Percentiles rank a stretch among this genome's conserved stretches.
These are phyloP conservation scores for Obelidium mucronatum DNA, from an alignment of 192 early-diverging fungal species.

Conservation along the genomic window DNA sequence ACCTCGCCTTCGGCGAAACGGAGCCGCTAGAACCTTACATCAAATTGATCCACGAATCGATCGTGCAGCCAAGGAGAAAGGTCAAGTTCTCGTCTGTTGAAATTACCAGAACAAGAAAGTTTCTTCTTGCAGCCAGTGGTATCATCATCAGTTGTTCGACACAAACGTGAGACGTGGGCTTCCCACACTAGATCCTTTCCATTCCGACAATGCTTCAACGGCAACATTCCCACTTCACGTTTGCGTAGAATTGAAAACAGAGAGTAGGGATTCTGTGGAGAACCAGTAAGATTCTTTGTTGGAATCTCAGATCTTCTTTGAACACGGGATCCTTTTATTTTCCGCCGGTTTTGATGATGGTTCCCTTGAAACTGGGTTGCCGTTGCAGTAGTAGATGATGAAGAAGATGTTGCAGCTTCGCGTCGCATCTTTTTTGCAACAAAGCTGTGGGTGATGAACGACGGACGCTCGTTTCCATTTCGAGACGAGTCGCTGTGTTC, in stretches of 20 bases:
- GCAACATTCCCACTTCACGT: background rate
- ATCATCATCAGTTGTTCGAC: too few species aligned
- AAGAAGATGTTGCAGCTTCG: background rate
- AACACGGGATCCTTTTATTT: background rate
- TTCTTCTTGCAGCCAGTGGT: too few species aligned
- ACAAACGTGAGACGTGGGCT: too few species aligned
- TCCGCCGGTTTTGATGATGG: background rate
- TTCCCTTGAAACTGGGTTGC: too few species aligned
- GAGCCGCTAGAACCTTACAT: background rate
- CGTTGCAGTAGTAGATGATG: background rate
- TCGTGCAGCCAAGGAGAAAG: background rate
- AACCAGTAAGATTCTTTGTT: background rate
- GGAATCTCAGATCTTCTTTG: background rate
- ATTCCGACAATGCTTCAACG: too few species aligned
- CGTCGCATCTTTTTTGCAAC: background rate
- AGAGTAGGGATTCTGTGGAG: background rate
- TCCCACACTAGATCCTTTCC: background rate
- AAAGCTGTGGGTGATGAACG: constrained; percentile 5
- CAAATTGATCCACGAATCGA: background rate
- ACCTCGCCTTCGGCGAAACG: too few species aligned
- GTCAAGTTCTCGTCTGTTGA: too few species aligned
- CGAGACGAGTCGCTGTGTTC: background rate
- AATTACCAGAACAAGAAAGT: too few species aligned
- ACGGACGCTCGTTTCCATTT: background rate
- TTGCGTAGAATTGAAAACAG: background rate